A percentile compares a stretch with the other conserved stretches of the same genome.
Conservation (phyloP, 805 yeast species). For the Scheffersomyces amazonensis region DNA sequence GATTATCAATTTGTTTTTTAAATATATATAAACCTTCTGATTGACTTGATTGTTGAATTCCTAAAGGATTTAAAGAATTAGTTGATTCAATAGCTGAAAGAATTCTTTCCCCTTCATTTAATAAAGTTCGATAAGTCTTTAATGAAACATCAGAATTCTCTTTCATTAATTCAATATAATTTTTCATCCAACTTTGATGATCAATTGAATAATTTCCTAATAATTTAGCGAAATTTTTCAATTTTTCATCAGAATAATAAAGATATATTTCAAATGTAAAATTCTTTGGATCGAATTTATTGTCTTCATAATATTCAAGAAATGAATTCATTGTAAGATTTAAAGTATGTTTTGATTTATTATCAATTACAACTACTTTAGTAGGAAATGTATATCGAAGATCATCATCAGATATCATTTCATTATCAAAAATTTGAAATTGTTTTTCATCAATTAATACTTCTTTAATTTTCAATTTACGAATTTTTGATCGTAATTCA, state of each 20-base stretch:
- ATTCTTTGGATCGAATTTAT: not conserved
- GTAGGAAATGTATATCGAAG: conserved; percentile 53
- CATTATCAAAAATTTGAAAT: conserved; percentile 23
- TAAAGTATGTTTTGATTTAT: conserved; percentile 26
- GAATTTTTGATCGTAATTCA: conserved; percentile 33
- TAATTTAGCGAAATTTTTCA: conserved; percentile 34
- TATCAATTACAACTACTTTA: conserved; percentile 38
- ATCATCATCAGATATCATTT: conserved; percentile 53
- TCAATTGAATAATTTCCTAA: conserved; percentile 43
- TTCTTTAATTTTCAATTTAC: conserved; percentile 21
- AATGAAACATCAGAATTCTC: conserved; percentile 46
- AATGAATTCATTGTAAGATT: conserved; percentile 26
- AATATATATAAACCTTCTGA: conserved; percentile 6
- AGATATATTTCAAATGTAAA: conserved; percentile 39
- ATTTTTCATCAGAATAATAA: conserved; percentile 51
- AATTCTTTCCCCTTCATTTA: conserved; percentile 55
- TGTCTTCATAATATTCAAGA: conserved; percentile 19
- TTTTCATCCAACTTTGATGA: conserved; percentile 50
- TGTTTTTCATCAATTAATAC: conserved; percentile 28
- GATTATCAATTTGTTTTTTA: conserved; percentile 13
- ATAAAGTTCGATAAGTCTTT: conserved; percentile 40
- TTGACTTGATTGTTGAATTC: conserved; percentile 3
- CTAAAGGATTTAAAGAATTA: conserved; percentile 9
- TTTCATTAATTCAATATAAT: conserved; percentile 39
- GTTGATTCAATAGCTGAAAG: conserved; percentile 33